Evolutionary conservation across 768 basidiomycete species (phyloP), one percentile per base, ranked within the genome.

Genomic region (Hypsizygus marmoreus): DNA sequence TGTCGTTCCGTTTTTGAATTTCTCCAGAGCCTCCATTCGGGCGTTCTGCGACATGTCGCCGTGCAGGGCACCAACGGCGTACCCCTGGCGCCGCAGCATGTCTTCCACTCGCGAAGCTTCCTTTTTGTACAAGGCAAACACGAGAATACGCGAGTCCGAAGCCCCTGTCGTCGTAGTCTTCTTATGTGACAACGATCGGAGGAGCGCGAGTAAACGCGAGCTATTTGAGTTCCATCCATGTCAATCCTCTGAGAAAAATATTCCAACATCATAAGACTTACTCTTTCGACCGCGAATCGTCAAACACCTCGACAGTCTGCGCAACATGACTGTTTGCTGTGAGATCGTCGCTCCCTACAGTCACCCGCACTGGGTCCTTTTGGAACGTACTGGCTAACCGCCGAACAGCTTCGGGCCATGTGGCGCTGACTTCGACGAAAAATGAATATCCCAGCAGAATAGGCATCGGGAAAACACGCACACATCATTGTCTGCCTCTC

Each of bases 71-170:
- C 80, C 85, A 12, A 94, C 92, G 19, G 77, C 67, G 71, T 88
- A 94, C 2, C 77, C 91, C 19, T 86, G 80, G 39, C 82, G 72
- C 41, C 74, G 69, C 10, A 99, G 81, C 59, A 82, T 87, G 55
- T 79, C 74, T 62, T 91, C 91, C 2, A 99, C 82, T n/a, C 97
- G 80, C 13, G 89, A 79, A 6, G 95, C 92, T 65, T 97, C 97
- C 64, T 94, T 95, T 71, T 99, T 99, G 75, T 99, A 99, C 29
- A 98, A 75, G 12, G 90, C 95, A 63, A 99, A 99, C 20, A 99
- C 80, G 25, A 99, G 81, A 49, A 91, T 79, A 28, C 91, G 86
- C 8, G 86, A 74, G 17, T 86, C 84, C 35, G 62, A 68, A 40
- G 68, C 66, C 39, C 71, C 73, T 44, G 69, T 73, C 34, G 62